A percentile compares a stretch with the other conserved stretches of the same genome.
These are phyloP conservation scores for Chlorella sp. DNA, from an alignment of 139 green algal genomes.

Conservation along the genomic window DNA sequence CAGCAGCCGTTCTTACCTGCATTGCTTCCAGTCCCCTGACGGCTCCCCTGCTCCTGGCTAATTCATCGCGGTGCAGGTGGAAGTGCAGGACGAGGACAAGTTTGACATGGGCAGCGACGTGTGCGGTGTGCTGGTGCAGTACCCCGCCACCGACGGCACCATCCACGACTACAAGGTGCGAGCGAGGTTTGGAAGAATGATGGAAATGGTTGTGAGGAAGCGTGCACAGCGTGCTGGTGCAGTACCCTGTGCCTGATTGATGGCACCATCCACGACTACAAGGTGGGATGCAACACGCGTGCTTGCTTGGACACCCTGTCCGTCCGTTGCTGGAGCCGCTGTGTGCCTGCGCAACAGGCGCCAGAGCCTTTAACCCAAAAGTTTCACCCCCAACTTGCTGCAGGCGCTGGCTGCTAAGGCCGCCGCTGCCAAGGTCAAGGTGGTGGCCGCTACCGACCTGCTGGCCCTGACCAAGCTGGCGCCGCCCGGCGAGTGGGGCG, in stretches of 20 bases:
- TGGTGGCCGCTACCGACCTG: constrained; percentile 94
- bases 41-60: background rate
- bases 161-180: constrained; percentile 90
- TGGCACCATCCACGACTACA: constrained; percentile 91
- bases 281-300: constrained; percentile 31
- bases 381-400: no score
- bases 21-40: background rate
- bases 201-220: no score
- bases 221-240: constrained; percentile 94
- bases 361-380: no score
- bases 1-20: background rate
- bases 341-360: no score
- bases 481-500: constrained; percentile 96
- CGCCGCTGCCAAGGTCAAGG: constrained; percentile 73
- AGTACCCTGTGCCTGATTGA: constrained; percentile 95
- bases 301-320: background rate
- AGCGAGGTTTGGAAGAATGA: background rate
- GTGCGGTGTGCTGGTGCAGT: constrained; percentile 96
- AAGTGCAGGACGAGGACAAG: constrained; percentile 72
- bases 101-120: constrained; percentile 86
- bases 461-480: constrained; percentile 94
- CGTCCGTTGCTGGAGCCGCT: no score
- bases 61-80: constrained; percentile 39
- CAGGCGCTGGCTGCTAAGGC: constrained; percentile 45
- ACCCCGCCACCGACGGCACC: constrained; percentile 95